phyloP scores from a whole-genome alignment of 2,329 filamentous ascomycete species.

The Ophiocordyceps unilateralis region DNA sequence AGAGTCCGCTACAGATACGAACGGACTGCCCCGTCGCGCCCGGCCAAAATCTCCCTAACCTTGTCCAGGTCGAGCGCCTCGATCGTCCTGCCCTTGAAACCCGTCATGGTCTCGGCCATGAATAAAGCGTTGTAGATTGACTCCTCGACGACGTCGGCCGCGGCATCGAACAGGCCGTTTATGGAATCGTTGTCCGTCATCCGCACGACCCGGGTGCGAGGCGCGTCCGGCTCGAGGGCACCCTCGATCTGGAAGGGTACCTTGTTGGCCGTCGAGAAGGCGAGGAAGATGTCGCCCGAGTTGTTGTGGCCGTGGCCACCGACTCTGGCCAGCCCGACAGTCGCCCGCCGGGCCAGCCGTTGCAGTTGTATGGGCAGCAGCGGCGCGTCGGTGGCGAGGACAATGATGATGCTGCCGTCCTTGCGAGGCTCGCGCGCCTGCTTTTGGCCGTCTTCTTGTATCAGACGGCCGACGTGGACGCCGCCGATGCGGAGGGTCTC shows the following conservation, averaged over 20 bases:
- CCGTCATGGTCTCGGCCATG: constrained; percentile 41
- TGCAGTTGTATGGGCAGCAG: constrained; percentile 16
- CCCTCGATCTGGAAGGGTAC: constrained; percentile 20
- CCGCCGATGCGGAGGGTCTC: constrained; percentile 40
- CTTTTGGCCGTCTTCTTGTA: constrained; percentile 12
- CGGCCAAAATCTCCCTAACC: constrained; percentile 27
- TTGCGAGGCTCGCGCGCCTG: constrained; percentile 11
- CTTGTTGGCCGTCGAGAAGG: constrained; percentile 44
- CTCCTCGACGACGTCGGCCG: constrained; percentile 46
- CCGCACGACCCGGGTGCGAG: constrained; percentile 13
- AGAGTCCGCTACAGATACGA: constrained; percentile 7
- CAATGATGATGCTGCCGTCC: constrained; percentile 18
- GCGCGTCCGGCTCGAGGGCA: constrained; percentile 23
- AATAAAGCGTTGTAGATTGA: constrained; percentile 47
- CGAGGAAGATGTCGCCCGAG: constrained; percentile 50
- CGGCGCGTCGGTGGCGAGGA: constrained; percentile 15
- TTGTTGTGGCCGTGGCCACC: constrained; percentile 44
- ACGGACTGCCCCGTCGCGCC: constrained; percentile 2
- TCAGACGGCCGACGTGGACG: constrained; percentile 41
- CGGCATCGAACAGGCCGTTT: constrained; percentile 43
- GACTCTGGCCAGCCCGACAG: constrained; percentile 41
- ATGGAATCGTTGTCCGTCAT: constrained; percentile 39
- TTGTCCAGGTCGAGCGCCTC: constrained; percentile 30
- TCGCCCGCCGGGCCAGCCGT: constrained; percentile 40
- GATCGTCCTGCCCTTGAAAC: constrained; percentile 29